Conservation (phyloP, 148 eudicot genomes). For the Nepenthes gracilis region DNA sequence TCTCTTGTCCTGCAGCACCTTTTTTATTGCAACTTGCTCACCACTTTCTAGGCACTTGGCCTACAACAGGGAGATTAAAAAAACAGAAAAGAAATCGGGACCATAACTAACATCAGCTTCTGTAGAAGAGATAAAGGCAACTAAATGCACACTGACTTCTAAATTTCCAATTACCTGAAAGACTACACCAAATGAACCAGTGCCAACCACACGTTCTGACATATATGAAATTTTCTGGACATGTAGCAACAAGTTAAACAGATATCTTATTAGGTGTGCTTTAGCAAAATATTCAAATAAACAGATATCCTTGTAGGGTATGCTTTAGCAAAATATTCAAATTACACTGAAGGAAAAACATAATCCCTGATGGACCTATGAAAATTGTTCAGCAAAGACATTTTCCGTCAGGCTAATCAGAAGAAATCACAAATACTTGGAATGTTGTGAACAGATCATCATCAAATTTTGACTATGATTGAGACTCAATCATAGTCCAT, state of each 20-base stretch:
- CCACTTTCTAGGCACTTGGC: slow-evolving; percentile 90
- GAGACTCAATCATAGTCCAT: too few relatives aligned
- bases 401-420: too few relatives aligned
- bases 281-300: neutral
- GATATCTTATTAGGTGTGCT: neutral
- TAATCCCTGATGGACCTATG: neutral
- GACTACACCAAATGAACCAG: slow-evolving; percentile 95
- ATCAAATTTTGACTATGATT: too few relatives aligned
- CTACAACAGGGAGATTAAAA: slow-evolving; percentile 16
- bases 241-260: slow-evolving; percentile 3
- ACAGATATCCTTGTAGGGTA: neutral
- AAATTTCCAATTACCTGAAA: slow-evolving; percentile 49
- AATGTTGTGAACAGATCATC: too few relatives aligned
- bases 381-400: neutral
- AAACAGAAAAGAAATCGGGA: slow-evolving; percentile 3
- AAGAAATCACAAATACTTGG: too few relatives aligned
- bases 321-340: neutral
- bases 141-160: neutral
- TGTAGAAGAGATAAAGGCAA: neutral
- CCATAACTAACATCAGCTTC: neutral
- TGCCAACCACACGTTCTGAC: slow-evolving; percentile 97
- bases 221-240: slow-evolving; percentile 74
- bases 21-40: slow-evolving; percentile 88
- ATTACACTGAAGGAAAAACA: neutral
- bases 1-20: slow-evolving; percentile 88